Evolutionary conservation across 2,329 filamentous ascomycete species (phyloP).

Genomic region (Penicillium sp.): DNA sequence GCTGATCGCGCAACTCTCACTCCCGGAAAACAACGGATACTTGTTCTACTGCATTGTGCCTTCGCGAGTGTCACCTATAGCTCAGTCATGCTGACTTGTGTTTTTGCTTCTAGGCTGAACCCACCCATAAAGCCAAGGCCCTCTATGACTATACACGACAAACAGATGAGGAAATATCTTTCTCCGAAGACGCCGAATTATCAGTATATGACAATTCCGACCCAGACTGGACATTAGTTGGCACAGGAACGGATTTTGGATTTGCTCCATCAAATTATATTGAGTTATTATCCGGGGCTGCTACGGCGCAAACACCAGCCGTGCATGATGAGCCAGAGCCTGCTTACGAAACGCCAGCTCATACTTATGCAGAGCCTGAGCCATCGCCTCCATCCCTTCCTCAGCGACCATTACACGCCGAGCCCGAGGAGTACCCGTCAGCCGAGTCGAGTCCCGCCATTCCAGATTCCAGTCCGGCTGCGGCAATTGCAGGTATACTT

Average conservation of each 20-base stretch:
- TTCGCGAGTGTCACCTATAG: too few species aligned
- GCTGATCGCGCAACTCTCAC: background rate
- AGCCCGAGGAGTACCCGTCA: conserved; percentile 18
- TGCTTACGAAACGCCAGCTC: conserved; percentile 17
- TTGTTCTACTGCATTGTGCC: background rate
- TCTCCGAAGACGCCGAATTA: conserved; percentile 79
- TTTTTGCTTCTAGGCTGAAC: conserved; percentile 52
- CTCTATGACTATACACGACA: conserved; percentile 97
- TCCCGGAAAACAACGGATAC: background rate
- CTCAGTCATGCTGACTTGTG: background rate
- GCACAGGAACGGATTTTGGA: conserved; percentile 77
- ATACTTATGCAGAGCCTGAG: conserved; percentile 20
- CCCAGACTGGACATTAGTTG: conserved; percentile 94
- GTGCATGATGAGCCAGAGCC: conserved; percentile 36
- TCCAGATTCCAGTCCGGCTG: conserved; percentile 51
- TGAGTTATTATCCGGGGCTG: conserved; percentile 55
- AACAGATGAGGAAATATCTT: conserved; percentile 96
- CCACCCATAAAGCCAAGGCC: conserved; percentile 71
- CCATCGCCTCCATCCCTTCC: conserved; percentile 13
- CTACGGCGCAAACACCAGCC: background rate
- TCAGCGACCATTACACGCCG: conserved; percentile 18
- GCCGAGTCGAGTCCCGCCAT: conserved; percentile 37
- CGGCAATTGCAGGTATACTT: conserved; percentile 49
- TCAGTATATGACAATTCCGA: conserved; percentile 86
- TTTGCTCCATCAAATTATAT: conserved; percentile 98